Evolutionary conservation across 192 early-diverging fungal species (phyloP).

Genomic region (Rhizophagus clarus): DNA sequence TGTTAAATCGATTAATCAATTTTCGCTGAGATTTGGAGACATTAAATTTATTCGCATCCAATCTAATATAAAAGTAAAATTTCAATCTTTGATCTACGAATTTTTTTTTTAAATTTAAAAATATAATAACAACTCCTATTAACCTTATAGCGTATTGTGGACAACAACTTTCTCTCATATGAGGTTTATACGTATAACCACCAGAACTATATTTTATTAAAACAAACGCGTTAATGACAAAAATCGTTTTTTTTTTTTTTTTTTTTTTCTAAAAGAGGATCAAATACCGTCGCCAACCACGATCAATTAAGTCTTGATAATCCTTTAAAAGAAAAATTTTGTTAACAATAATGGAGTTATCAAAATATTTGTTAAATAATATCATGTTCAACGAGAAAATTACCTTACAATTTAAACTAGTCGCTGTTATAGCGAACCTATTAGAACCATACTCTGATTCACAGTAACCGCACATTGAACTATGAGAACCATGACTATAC

Average conservation of each 20-base stretch:
- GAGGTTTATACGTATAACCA: constrained; percentile 75
- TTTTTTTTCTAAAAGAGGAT: not conserved
- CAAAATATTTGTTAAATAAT: not conserved
- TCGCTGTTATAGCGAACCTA: not conserved
- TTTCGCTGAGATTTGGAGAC: constrained; percentile 68
- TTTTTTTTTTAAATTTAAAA: not conserved
- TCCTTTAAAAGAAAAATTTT: constrained; percentile 36
- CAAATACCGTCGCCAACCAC: constrained; percentile 70
- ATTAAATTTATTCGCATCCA: constrained; percentile 58
- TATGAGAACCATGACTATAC: not conserved
- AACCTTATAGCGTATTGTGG: constrained; percentile 74
- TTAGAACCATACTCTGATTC: not conserved
- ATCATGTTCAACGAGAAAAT: not conserved
- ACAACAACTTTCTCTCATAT: constrained; percentile 67
- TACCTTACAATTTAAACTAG: not conserved
- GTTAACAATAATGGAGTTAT: not conserved
- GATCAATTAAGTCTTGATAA: constrained; percentile 70
- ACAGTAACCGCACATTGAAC: not conserved
- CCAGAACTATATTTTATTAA: constrained; percentile 49
- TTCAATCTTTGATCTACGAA: not conserved
- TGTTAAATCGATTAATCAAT: constrained; percentile 63
- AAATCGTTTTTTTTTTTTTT: not conserved
- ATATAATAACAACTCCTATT: not conserved
- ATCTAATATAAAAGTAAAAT: constrained; percentile 33
- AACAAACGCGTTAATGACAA: too few relatives aligned